These are phyloP conservation scores for Colletotrichum spaethianum DNA, from an alignment of 2,329 filamentous ascomycete genomes.

Conservation along the genomic window DNA sequence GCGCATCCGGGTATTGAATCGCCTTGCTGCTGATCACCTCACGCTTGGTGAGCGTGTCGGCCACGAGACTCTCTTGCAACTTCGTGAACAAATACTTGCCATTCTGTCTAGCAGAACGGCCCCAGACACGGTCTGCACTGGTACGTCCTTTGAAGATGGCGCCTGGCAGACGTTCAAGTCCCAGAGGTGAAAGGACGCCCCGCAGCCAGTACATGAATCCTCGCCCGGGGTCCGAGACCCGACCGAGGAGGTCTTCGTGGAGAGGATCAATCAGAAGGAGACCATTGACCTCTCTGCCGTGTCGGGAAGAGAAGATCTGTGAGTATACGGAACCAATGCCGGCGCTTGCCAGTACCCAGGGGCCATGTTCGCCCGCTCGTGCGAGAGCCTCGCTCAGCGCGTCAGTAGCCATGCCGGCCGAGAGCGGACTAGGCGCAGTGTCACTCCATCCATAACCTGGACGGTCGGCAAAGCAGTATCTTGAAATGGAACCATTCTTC, in stretches of 20 bases:
- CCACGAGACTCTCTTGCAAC: conserved; percentile 93
- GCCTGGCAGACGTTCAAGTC: conserved; percentile 83
- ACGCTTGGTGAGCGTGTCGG: conserved; percentile 84
- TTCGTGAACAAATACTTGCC: conserved; percentile 91
- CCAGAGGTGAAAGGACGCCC: conserved; percentile 88
- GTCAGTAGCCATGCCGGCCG: conserved; percentile 92
- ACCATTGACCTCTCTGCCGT: conserved; percentile 81
- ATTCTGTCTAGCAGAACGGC: conserved; percentile 81
- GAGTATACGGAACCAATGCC: conserved; percentile 91
- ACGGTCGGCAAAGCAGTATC: conserved; percentile 96
- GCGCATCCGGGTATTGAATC: conserved; percentile 83
- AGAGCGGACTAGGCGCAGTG: conserved; percentile 93
- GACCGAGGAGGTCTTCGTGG: conserved; percentile 86
- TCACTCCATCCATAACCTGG: conserved; percentile 91
- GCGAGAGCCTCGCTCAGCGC: conserved; percentile 89
- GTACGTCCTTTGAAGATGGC: conserved; percentile 87
- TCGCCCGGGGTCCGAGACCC: conserved; percentile 75
- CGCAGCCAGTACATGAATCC: conserved; percentile 91
- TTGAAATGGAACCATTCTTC: conserved; percentile 83
- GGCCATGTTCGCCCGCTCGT: conserved; percentile 84
- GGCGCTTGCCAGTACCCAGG: conserved; percentile 89
- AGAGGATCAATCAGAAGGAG: conserved; percentile 89
- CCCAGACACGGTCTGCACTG: conserved; percentile 88
- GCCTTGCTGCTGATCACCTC: conserved; percentile 84
- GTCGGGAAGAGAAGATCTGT: conserved; percentile 90